phyloP scores from a whole-genome alignment of 768 basidiomycete genomes.

The Botryobasidium botryosum region DNA sequence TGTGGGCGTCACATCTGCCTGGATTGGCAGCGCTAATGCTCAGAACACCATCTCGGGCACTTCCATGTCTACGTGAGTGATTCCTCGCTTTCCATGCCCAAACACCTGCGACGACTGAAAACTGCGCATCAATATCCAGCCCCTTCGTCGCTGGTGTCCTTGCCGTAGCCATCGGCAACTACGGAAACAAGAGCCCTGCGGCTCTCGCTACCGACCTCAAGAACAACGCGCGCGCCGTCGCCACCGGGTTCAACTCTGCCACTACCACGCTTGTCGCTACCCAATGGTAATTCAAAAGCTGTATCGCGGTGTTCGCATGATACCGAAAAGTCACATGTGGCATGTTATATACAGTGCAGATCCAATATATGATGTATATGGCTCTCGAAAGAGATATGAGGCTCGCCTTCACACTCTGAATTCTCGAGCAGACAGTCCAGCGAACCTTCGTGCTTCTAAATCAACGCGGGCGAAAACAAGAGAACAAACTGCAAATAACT shows the following conservation, averaged over 20 bases:
- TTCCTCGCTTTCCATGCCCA: too few relatives aligned
- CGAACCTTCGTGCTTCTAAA: too few relatives aligned
- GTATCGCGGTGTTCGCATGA: too few relatives aligned
- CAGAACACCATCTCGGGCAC: slow-evolving; percentile 5
- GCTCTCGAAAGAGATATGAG: too few relatives aligned
- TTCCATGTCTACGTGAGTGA: slow-evolving; percentile 5
- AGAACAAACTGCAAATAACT: too few relatives aligned
- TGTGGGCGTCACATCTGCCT: slow-evolving; percentile 5
- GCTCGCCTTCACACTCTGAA: too few relatives aligned
- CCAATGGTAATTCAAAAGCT: not conserved
- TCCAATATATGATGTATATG: too few relatives aligned
- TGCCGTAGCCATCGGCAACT: slow-evolving; percentile 3
- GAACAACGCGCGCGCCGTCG: not conserved
- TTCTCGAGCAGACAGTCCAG: too few relatives aligned
- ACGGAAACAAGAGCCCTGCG: slow-evolving; percentile 5
- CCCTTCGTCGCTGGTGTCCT: slow-evolving; percentile 8
- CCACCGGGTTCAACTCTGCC: slow-evolving; percentile 5
- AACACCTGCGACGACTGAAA: not conserved
- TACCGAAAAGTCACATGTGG: too few relatives aligned
- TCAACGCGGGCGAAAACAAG: too few relatives aligned
- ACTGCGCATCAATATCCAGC: not conserved
- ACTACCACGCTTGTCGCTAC: slow-evolving; percentile 7
- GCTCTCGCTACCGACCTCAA: slow-evolving; percentile 3
- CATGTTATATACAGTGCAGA: too few relatives aligned
- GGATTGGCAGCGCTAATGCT: slow-evolving; percentile 4